Conservation (phyloP, 257 asterid species). For the Leonotis leonurus region DNA sequence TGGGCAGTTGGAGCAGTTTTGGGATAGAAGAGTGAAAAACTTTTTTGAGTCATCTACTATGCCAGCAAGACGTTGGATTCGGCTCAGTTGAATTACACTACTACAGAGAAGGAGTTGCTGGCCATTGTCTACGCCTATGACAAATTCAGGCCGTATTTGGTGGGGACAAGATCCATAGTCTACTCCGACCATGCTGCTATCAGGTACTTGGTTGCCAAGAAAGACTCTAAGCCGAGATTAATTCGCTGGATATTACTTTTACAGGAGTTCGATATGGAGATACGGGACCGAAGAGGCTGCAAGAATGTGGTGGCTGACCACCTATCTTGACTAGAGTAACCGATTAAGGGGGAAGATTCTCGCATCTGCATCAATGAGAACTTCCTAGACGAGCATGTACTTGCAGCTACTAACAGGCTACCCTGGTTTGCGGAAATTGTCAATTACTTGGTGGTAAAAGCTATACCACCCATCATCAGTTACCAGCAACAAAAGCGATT, state of each 20-base stretch:
- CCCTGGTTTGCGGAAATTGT: too few species aligned
- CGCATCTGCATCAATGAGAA: too few species aligned
- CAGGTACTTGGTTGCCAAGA: too few species aligned
- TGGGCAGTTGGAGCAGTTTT: not conserved
- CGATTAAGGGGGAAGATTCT: too few species aligned
- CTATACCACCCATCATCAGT: too few species aligned
- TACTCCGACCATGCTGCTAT: not conserved
- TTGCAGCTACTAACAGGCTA: too few species aligned
- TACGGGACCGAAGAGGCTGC: not conserved
- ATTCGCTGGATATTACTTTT: too few species aligned
- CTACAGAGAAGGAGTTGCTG: not conserved
- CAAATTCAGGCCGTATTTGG: not conserved
- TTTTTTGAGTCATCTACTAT: not conserved
- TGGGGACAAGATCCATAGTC: not conserved
- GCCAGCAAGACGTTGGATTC: not conserved
- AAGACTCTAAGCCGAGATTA: not conserved
- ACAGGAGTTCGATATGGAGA: not conserved
- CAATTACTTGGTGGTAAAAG: too few species aligned
- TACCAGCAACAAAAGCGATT: not conserved
- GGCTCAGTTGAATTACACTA: not conserved
- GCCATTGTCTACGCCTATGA: not conserved
- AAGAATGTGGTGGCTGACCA: too few species aligned
- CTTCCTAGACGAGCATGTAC: too few species aligned
- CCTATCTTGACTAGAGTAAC: too few species aligned
- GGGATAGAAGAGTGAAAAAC: not conserved